phyloP scores from a whole-genome alignment of 108 stramenopile genomes.

The Fragilaria radians region DNA sequence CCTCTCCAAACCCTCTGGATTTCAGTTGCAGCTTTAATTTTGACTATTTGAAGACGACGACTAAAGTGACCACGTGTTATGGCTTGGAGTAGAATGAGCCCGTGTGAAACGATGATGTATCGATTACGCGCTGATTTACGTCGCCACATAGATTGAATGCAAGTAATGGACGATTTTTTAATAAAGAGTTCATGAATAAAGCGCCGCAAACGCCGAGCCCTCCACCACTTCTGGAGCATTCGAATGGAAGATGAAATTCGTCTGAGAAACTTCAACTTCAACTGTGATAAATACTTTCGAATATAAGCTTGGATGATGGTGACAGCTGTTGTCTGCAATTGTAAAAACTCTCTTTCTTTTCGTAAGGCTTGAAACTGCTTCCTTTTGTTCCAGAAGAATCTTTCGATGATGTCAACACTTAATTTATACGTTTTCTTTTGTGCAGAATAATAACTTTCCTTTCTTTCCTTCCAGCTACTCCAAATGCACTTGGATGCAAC shows the following conservation, averaged over 20 bases:
- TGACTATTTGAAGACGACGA: constrained; percentile 7
- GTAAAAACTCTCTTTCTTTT: not conserved
- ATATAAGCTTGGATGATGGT: not conserved
- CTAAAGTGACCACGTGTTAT: constrained; percentile 13
- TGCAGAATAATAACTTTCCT: constrained; percentile 24
- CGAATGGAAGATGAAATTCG: constrained; percentile 19
- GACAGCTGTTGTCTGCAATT: not conserved
- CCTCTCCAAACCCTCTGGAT: constrained; percentile 40
- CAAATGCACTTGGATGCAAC: constrained; percentile 35
- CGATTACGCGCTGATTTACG: constrained; percentile 1
- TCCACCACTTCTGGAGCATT: constrained; percentile 53
- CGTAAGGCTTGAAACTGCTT: not conserved
- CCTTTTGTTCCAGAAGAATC: constrained; percentile 13
- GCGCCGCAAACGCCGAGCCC: constrained; percentile 38
- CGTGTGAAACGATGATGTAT: constrained; percentile 2
- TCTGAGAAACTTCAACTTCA: not conserved
- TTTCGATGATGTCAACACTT: constrained; percentile 45
- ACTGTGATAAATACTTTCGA: not conserved
- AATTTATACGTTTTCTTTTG: constrained; percentile 23
- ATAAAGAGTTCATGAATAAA: not conserved
- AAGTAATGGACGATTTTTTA: constrained; percentile 14
- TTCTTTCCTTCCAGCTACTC: constrained; percentile 30
- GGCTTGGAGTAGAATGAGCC: constrained; percentile 22
- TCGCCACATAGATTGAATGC: constrained; percentile 33
- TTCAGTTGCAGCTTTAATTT: constrained; percentile 13